Evolutionary conservation across 2,329 filamentous ascomycete species (phyloP).

Genomic region (Fusarium coicis): DNA sequence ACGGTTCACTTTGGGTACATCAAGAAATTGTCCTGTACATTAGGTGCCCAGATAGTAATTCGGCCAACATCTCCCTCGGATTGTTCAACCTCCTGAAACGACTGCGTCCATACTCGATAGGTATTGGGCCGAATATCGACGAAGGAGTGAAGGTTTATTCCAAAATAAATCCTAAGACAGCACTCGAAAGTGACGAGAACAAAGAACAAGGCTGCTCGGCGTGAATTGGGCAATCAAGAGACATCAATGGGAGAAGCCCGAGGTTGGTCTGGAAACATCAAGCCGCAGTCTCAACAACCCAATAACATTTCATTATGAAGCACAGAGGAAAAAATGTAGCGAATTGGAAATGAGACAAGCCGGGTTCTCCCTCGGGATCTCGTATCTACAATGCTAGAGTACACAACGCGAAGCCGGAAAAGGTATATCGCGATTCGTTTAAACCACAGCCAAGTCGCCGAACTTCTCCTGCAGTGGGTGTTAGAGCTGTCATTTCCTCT

Average conservation of each 20-base stretch:
- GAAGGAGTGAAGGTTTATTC: background rate
- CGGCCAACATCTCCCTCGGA: background rate
- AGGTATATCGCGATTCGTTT: conserved; percentile 61
- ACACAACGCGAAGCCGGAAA: conserved; percentile 65
- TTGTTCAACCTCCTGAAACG: background rate
- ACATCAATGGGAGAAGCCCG: background rate
- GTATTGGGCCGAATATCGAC: background rate
- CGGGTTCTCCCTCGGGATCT: conserved; percentile 52
- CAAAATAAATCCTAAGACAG: background rate
- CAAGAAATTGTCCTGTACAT: background rate
- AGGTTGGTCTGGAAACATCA: background rate
- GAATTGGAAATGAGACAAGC: conserved; percentile 49
- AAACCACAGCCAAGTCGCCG: conserved; percentile 94
- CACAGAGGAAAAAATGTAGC: conserved; percentile 42
- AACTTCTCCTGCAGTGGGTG: conserved; percentile 85
- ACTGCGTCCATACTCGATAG: background rate
- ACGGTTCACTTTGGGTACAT: background rate
- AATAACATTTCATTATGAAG: conserved; percentile 17
- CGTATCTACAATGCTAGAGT: conserved; percentile 79
- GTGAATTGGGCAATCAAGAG: background rate
- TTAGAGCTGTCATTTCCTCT: conserved; percentile 54
- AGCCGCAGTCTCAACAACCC: background rate
- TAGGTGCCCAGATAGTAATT: background rate
- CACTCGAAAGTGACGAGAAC: background rate
- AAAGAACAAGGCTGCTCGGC: background rate